Conservation (phyloP, 176 grass and related monocot species). For the Areca catechu region DNA sequence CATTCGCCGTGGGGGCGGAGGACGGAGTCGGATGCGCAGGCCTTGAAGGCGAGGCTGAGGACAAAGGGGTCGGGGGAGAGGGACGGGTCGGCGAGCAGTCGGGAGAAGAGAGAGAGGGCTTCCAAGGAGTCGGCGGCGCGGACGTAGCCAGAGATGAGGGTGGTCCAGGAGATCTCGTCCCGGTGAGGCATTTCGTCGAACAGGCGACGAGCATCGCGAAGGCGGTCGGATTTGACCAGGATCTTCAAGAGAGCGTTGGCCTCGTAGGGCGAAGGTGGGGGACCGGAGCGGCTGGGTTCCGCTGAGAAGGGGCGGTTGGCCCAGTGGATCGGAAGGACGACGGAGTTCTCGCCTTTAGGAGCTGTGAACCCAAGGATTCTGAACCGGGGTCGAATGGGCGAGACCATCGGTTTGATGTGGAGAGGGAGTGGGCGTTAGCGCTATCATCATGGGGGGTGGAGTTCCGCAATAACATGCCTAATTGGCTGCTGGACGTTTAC, state of each 20-base stretch:
- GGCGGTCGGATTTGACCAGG: conserved; percentile 22
- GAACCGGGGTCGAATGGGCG: background rate
- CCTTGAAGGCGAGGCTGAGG: conserved; percentile 51
- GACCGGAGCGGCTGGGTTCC: background rate
- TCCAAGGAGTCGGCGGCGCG: conserved; percentile 15
- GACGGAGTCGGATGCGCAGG: conserved; percentile 23
- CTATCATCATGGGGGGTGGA: no score
- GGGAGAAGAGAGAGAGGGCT: conserved; percentile 41
- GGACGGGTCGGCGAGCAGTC: conserved; percentile 21
- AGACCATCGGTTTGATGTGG: conserved; percentile 11
- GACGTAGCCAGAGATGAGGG: conserved; percentile 35
- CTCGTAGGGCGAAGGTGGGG: background rate
- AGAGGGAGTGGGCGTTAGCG: no score
- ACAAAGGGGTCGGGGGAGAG: conserved; percentile 28
- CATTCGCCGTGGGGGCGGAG: conserved; percentile 15
- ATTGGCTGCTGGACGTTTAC: no score
- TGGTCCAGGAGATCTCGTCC: conserved; percentile 45
- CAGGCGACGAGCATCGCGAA: conserved; percentile 30
- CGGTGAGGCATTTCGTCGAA: conserved; percentile 39
- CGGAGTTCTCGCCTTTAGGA: no score
- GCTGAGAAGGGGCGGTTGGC: conserved; percentile 1
- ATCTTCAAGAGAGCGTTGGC: conserved; percentile 20
- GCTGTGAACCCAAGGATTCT: conserved; percentile 1
- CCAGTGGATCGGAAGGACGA: background rate
- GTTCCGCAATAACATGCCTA: no score